phyloP scores from a whole-genome alignment of 495 filamentous ascomycete genomes.

The Saxophila tyrrhenica region DNA sequence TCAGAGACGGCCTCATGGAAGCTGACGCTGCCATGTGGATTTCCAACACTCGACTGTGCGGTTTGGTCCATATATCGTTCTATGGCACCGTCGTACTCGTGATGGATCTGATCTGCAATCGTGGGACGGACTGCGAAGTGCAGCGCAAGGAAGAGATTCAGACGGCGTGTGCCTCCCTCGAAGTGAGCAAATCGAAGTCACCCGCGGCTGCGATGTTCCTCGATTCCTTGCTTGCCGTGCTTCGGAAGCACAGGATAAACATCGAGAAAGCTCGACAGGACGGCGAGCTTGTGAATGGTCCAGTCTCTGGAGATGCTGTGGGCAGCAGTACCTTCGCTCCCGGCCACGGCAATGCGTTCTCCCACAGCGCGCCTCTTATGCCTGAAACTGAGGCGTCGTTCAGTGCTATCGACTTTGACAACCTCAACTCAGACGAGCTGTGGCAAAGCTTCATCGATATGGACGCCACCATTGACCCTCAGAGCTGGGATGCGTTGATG shows the following conservation, averaged over 20 bases:
- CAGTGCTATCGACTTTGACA: not conserved
- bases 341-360: not conserved
- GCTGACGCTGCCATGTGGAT: conserved; percentile 28
- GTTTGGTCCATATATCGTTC: not conserved
- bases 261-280: not conserved
- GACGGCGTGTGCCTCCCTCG: conserved; percentile 16
- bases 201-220: conserved; percentile 11
- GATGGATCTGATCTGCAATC: conserved; percentile 25
- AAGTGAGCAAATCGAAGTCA: conserved; percentile 14
- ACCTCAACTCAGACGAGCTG: conserved; percentile 4
- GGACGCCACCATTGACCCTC: not conserved
- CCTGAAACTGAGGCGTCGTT: no score
- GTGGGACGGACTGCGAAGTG: conserved; percentile 1
- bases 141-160: conserved; percentile 21
- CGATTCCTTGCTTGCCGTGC: conserved; percentile 16
- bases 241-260: conserved; percentile 21
- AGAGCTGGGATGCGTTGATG: conserved; percentile 13
- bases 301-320: not conserved
- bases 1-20: conserved; percentile 29
- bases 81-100: conserved; percentile 22
- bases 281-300: not conserved
- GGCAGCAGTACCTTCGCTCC: not conserved
- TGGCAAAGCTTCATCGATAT: conserved; percentile 14
- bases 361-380: no score
- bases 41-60: not conserved